Evolutionary conservation across 768 basidiomycete genomes (phyloP).

Genomic region (Daedaleopsis nitida): DNA sequence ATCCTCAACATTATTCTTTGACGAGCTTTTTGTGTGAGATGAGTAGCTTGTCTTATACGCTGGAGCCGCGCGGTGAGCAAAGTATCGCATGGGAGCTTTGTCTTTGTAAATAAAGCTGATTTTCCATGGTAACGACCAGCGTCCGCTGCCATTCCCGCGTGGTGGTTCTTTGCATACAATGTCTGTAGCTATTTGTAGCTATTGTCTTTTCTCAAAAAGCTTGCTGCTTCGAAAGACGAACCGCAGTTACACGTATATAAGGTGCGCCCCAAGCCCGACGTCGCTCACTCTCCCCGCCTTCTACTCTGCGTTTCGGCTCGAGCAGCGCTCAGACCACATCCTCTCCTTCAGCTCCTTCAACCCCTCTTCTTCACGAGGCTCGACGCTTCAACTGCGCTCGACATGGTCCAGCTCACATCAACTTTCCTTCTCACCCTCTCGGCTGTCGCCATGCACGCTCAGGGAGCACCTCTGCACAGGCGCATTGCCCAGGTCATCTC

Average conservation of each 20-base stretch:
- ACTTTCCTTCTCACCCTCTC: conserved; percentile 35
- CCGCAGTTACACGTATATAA: conserved; percentile 1
- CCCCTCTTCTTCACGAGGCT: conserved; percentile 8
- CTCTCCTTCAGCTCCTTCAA: neutral
- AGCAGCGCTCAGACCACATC: conserved; percentile 14
- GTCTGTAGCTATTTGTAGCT: conserved; percentile 16
- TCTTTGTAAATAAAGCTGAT: neutral
- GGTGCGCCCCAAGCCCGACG: neutral
- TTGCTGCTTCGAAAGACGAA: neutral
- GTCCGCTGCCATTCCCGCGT: neutral
- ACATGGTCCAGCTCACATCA: conserved; percentile 36
- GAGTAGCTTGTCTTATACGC: neutral
- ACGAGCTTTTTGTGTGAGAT: neutral
- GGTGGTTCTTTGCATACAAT: neutral
- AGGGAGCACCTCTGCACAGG: conserved; percentile 37
- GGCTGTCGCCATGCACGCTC: conserved; percentile 28
- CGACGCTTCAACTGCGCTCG: conserved; percentile 14
- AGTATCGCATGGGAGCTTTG: neutral
- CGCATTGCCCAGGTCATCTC: conserved; percentile 52
- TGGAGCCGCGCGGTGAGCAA: neutral
- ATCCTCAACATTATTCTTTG: neutral
- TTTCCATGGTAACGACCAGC: neutral
- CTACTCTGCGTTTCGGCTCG: neutral
- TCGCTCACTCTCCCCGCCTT: neutral
- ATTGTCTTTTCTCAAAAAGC: neutral